Percentiles rank a stretch among this genome's conserved stretches.
phyloP scores from a whole-genome alignment of 208 protist species.

The Trypanosoma cruzi region DNA sequence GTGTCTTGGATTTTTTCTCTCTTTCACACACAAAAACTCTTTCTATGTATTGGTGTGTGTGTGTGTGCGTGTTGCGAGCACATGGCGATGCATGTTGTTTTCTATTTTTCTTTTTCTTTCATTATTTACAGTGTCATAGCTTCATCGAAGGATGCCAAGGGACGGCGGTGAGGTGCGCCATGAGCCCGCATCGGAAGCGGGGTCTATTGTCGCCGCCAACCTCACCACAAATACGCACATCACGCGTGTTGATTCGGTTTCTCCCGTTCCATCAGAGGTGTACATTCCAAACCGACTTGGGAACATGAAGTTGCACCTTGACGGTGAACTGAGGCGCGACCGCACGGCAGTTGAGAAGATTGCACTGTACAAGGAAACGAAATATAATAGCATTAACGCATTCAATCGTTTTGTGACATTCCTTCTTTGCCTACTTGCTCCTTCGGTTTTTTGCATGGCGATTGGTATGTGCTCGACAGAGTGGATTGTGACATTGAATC shows the following conservation, averaged over 20 bases:
- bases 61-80: background rate
- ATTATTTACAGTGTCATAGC: background rate
- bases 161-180: background rate
- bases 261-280: background rate
- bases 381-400: conserved; percentile 74
- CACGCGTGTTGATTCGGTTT: background rate
- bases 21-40: too few relatives aligned
- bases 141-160: background rate
- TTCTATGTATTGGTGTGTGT: background rate
- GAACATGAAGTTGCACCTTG: conserved; percentile 43
- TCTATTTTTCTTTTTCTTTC: conserved; percentile 18
- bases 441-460: conserved; percentile 43
- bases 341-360: conserved; percentile 45
- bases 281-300: conserved; percentile 53
- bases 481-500: conserved; percentile 46
- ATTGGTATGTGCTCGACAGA: conserved; percentile 57
- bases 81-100: background rate
- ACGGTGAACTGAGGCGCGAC: conserved; percentile 29
- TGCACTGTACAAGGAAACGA: conserved; percentile 80
- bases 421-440: conserved; percentile 43
- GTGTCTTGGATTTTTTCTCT: background rate
- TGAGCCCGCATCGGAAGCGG: background rate
- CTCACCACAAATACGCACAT: background rate
- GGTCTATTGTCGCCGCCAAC: background rate
- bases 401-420: conserved; percentile 61